A percentile compares a stretch with the other conserved stretches of the same genome.
Evolutionary conservation across 2,329 filamentous ascomycete species (phyloP).

Genomic region (Fusarium pseudoanthophilum): DNA sequence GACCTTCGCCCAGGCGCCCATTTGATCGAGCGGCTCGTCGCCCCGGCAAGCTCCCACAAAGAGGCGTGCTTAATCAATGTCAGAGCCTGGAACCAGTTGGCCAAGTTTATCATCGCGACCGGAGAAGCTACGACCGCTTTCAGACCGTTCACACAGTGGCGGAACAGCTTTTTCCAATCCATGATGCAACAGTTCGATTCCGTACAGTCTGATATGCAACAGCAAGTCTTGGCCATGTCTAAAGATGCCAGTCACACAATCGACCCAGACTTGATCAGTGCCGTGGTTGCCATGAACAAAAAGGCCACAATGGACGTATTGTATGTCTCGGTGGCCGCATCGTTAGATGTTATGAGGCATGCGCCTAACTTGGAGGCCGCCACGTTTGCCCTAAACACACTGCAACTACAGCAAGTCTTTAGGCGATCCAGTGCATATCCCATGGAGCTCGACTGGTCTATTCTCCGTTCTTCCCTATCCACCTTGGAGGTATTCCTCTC

Average conservation of each 20-base stretch:
- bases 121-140: constrained; percentile 61
- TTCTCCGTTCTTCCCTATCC: constrained; percentile 58
- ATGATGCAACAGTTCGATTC: constrained; percentile 68
- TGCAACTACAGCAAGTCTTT: constrained; percentile 64
- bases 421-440: constrained; percentile 57
- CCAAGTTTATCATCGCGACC: constrained; percentile 65
- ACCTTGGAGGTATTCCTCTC: constrained; percentile 60
- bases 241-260: constrained; percentile 57
- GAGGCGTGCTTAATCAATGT: constrained; percentile 73
- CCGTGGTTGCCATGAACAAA: constrained; percentile 64
- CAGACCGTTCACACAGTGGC: constrained; percentile 59
- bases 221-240: constrained; percentile 63
- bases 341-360: constrained; percentile 62
- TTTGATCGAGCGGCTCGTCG: constrained; percentile 69
- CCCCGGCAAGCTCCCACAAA: constrained; percentile 70
- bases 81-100: constrained; percentile 70
- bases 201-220: constrained; percentile 65
- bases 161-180: constrained; percentile 66
- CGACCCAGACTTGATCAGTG: constrained; percentile 57
- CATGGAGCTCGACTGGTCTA: constrained; percentile 59
- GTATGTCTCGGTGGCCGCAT: constrained; percentile 59
- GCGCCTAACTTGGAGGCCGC: constrained; percentile 58
- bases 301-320: constrained; percentile 64
- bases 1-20: constrained; percentile 63
- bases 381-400: constrained; percentile 61